These are phyloP conservation scores for Westerdykella sp. DNA, from an alignment of 2,329 filamentous ascomycete genomes.

Conservation along the genomic window DNA sequence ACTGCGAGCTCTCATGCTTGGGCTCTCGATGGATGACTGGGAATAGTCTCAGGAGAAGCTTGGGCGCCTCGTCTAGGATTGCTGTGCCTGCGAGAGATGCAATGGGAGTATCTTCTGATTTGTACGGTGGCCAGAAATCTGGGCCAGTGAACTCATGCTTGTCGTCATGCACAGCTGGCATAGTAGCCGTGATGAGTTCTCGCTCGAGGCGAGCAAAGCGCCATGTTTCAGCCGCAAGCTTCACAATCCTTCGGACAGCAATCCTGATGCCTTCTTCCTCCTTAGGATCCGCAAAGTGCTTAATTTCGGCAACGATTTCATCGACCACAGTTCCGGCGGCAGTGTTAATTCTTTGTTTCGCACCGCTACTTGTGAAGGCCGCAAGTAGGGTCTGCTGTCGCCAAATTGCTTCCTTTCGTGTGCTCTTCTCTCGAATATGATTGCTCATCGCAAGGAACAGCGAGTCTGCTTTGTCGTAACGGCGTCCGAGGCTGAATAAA, in stretches of 20 bases:
- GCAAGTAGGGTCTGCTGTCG: constrained; percentile 53
- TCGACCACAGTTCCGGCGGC: constrained; percentile 52
- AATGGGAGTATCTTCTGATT: constrained; percentile 27
- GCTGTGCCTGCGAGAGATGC: constrained; percentile 21
- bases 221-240: constrained; percentile 54
- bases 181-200: constrained; percentile 48
- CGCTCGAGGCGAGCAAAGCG: constrained; percentile 52
- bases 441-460: constrained; percentile 51
- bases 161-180: constrained; percentile 38
- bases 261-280: constrained; percentile 47
- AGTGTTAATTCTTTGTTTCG: constrained; percentile 52
- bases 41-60: constrained; percentile 47
- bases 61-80: constrained; percentile 29
- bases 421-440: constrained; percentile 52
- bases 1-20: constrained; percentile 41
- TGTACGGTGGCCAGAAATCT: constrained; percentile 33
- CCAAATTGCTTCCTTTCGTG: constrained; percentile 53
- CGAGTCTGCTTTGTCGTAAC: constrained; percentile 52
- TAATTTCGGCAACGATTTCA: constrained; percentile 51
- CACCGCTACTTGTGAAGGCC: constrained; percentile 51
- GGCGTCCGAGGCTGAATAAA: constrained; percentile 50
- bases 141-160: constrained; percentile 27
- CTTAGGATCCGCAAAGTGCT: constrained; percentile 48
- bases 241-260: constrained; percentile 51
- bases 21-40: constrained; percentile 49